Evolutionary conservation across 768 basidiomycete species (phyloP).

Genomic region (Mrakia gelida): DNA sequence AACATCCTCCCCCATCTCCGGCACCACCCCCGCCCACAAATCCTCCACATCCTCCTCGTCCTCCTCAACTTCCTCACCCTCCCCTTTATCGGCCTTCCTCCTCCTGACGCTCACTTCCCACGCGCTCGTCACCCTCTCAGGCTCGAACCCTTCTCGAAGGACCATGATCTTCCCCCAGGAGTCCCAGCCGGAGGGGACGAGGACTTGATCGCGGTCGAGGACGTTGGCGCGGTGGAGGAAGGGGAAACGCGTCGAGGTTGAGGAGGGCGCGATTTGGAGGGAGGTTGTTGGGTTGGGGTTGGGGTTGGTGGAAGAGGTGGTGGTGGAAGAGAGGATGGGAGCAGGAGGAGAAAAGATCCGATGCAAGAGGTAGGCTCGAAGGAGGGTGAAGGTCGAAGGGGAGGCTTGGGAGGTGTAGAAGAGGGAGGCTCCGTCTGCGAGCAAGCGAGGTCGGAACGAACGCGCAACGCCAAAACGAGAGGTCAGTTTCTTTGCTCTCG

Average conservation of each 20-base stretch:
- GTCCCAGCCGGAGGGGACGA: slow-evolving; percentile 96
- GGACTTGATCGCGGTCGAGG: slow-evolving; percentile 83
- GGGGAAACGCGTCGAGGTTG: slow-evolving; percentile 66
- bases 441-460: background rate
- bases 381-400: slow-evolving; percentile 65
- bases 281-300: slow-evolving; percentile 48
- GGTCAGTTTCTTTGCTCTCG: background rate
- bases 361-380: slow-evolving; percentile 81
- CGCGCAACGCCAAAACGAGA: background rate
- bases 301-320: background rate
- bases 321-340: background rate
- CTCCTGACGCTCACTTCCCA: slow-evolving; percentile 38
- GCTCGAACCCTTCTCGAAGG: slow-evolving; percentile 85
- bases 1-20: slow-evolving; percentile 60
- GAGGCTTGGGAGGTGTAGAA: slow-evolving; percentile 79
- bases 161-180: slow-evolving; percentile 94
- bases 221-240: slow-evolving; percentile 85
- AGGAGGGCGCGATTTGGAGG: slow-evolving; percentile 18
- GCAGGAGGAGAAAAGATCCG: slow-evolving; percentile 66
- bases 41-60: slow-evolving; percentile 59
- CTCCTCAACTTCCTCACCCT: slow-evolving; percentile 55
- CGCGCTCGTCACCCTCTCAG: slow-evolving; percentile 45
- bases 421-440: slow-evolving; percentile 77
- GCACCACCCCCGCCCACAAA: slow-evolving; percentile 64
- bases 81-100: slow-evolving; percentile 54